Conservation (phyloP, 2,329 filamentous ascomycete species). For the Calonectria hongkongensis region DNA sequence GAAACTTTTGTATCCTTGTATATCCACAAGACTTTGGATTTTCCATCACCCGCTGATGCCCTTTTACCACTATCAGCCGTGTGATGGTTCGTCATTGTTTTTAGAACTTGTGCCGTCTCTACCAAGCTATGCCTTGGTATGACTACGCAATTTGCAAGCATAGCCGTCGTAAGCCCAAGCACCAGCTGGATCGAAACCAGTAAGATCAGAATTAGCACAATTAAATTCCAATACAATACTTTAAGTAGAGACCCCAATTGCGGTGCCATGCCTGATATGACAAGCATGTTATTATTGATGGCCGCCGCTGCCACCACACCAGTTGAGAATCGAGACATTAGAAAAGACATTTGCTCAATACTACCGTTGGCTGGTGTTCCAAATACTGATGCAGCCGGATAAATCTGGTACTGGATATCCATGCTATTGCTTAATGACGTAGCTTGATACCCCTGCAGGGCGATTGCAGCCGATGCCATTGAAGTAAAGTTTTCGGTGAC, state of each 20-base stretch:
- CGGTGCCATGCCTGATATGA: constrained; percentile 55
- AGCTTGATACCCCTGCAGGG: constrained; percentile 50
- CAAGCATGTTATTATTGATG: constrained; percentile 54
- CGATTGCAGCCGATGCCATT: constrained; percentile 47
- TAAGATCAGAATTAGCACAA: background rate
- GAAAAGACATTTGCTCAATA: constrained; percentile 58
- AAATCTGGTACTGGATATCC: constrained; percentile 57
- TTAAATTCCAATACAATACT: constrained; percentile 55
- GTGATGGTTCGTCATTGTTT: constrained; percentile 19
- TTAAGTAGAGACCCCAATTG: constrained; percentile 58
- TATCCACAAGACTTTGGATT: constrained; percentile 1
- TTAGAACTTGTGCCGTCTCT: constrained; percentile 15
- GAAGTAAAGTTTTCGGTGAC: constrained; percentile 44
- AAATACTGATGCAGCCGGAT: constrained; percentile 63
- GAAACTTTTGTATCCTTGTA: constrained; percentile 6
- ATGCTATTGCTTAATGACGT: constrained; percentile 36
- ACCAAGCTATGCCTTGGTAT: constrained; percentile 1
- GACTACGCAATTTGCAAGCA: constrained; percentile 23
- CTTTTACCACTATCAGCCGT: background rate
- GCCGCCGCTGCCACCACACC: constrained; percentile 61
- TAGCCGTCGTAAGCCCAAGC: background rate
- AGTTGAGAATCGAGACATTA: constrained; percentile 60
- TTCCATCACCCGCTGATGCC: too few relatives aligned
- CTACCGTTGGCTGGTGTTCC: constrained; percentile 59
- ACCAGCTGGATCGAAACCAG: background rate